Percentiles rank a stretch among this genome's conserved stretches.
These are phyloP conservation scores for Gryganskiella cystojenkinii DNA, from an alignment of 192 early-diverging fungal species.

Conservation along the genomic window DNA sequence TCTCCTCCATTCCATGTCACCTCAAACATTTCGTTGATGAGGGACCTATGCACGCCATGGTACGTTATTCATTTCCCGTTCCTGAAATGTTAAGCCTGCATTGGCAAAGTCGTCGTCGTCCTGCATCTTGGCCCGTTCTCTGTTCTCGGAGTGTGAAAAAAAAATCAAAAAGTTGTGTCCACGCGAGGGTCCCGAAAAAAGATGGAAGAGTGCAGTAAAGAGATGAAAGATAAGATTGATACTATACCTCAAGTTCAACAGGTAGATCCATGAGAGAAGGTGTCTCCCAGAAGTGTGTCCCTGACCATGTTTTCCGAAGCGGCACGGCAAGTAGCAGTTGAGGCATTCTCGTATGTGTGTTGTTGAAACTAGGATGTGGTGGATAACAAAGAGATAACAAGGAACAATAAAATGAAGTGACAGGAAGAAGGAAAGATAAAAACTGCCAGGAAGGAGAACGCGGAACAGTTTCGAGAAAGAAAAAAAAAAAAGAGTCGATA, in stretches of 20 bases:
- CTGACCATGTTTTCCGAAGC: constrained; percentile 32
- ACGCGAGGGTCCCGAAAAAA: background rate
- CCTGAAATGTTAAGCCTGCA: too few species aligned
- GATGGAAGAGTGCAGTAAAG: background rate
- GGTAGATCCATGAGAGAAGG: constrained; percentile 46
- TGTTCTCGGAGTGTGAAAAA: background rate
- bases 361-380: background rate
- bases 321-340: constrained; percentile 33
- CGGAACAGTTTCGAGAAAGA: too few species aligned
- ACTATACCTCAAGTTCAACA: constrained; percentile 49
- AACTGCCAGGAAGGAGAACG: too few species aligned
- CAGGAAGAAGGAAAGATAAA: background rate
- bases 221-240: too few species aligned
- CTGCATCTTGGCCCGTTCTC: background rate
- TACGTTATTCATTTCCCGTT: too few species aligned
- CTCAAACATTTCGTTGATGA: too few species aligned
- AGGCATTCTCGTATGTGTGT: constrained; percentile 9
- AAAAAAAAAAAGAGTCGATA: too few species aligned
- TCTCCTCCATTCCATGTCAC: too few species aligned
- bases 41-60: too few species aligned
- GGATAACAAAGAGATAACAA: background rate
- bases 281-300: constrained; percentile 30
- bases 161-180: too few species aligned
- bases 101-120: too few species aligned
- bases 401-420: background rate